Evolutionary conservation across 495 filamentous ascomycete genomes (phyloP).

Genomic region (Friedmanniomyces endolithicus): DNA sequence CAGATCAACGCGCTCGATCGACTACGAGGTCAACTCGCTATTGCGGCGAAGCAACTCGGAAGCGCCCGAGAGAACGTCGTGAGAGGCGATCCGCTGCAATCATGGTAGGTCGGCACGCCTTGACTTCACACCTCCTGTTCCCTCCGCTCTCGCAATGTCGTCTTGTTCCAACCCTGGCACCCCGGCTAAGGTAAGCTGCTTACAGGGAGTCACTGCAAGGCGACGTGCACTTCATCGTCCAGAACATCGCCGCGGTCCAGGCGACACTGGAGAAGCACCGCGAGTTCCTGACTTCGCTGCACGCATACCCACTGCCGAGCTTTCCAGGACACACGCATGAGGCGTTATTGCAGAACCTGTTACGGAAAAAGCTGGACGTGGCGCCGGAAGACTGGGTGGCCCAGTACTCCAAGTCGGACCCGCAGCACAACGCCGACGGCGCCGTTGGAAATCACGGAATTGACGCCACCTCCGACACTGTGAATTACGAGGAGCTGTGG

Average conservation of each 20-base stretch:
- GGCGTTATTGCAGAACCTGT: slow-evolving; percentile 45
- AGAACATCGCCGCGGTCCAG: slow-evolving; percentile 10
- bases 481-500: slow-evolving; percentile 22
- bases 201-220: slow-evolving; percentile 20
- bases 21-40: not conserved
- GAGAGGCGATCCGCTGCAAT: slow-evolving; percentile 44
- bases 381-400: slow-evolving; percentile 60
- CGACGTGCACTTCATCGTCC: slow-evolving; percentile 11
- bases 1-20: not conserved
- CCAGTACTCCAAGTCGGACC: slow-evolving; percentile 35
- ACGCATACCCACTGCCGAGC: slow-evolving; percentile 59
- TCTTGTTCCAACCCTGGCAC: not conserved
- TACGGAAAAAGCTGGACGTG: slow-evolving; percentile 73
- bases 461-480: not conserved
- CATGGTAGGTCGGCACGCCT: slow-evolving; percentile 36
- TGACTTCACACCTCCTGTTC: not conserved
- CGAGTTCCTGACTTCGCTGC: slow-evolving; percentile 16
- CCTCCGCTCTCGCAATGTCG: not conserved
- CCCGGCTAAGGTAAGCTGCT: slow-evolving; percentile 2
- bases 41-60: not conserved
- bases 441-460: slow-evolving; percentile 2
- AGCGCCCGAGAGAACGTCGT: slow-evolving; percentile 32
- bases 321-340: slow-evolving; percentile 63
- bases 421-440: not conserved
- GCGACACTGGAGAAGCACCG: slow-evolving; percentile 11